Percentiles rank a stretch among this genome's conserved stretches.
Conservation (phyloP, 1,139 yeast species). For the Debaryomycetaceae sp. region DNA sequence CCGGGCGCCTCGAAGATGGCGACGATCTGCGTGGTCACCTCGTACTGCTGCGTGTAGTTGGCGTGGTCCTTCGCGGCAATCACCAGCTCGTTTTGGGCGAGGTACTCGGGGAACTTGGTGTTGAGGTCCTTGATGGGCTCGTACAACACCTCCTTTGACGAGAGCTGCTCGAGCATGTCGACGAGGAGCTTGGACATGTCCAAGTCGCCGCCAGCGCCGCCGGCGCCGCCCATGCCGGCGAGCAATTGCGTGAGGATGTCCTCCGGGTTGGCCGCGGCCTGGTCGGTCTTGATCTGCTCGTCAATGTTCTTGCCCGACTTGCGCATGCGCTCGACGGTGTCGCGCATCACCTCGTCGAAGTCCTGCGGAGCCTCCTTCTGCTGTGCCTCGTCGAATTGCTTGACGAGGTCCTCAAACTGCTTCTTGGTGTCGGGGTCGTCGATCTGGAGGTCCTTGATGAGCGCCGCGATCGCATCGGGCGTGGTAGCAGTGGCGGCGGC, state of each 20-base stretch:
- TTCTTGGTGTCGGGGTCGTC: constrained; percentile 58
- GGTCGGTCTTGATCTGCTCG: constrained; percentile 52
- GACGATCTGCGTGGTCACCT: constrained; percentile 49
- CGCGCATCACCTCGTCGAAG: constrained; percentile 75
- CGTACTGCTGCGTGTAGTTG: constrained; percentile 53
- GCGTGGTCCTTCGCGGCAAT: constrained; percentile 45
- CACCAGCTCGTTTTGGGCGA: constrained; percentile 44
- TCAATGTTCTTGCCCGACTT: constrained; percentile 67
- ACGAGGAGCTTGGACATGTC: constrained; percentile 62
- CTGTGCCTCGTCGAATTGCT: constrained; percentile 39
- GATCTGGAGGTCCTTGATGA: constrained; percentile 53
- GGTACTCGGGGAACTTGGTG: constrained; percentile 62
- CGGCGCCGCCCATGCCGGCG: constrained; percentile 41
- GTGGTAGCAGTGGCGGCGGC: constrained; percentile 10
- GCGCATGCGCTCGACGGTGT: constrained; percentile 74
- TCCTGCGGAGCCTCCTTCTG: constrained; percentile 37
- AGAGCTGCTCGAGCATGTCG: constrained; percentile 78
- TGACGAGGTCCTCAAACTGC: constrained; percentile 49
- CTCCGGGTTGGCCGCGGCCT: constrained; percentile 46
- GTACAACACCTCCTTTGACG: constrained; percentile 81
- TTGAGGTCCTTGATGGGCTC: constrained; percentile 85
- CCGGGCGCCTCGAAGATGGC: constrained; percentile 52
- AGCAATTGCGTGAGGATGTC: constrained; percentile 55
- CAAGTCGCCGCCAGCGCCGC: constrained; percentile 44
- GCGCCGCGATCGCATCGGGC: constrained; percentile 36